phyloP scores from a whole-genome alignment of 1,284 basidiomycete genomes.

The Inonotus hispidus region DNA sequence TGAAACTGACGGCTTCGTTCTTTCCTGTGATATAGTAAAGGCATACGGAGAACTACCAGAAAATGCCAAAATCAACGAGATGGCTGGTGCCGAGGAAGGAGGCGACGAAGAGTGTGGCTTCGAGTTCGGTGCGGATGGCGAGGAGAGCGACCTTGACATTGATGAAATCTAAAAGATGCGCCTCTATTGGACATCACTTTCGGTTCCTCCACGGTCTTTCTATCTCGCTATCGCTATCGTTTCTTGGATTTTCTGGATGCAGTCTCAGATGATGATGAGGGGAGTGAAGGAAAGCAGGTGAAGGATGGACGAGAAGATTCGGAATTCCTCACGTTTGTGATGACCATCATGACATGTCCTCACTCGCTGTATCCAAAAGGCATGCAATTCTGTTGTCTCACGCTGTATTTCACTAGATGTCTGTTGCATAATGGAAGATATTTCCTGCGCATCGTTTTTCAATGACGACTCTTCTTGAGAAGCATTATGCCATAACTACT shows the following conservation, averaged over 20 bases:
- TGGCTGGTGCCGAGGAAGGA: constrained; percentile 87
- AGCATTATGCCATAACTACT: too few species aligned
- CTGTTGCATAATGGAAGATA: background rate
- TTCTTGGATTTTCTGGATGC: background rate
- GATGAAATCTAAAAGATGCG: constrained; percentile 56
- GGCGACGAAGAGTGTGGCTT: constrained; percentile 64
- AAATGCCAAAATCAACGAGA: constrained; percentile 99
- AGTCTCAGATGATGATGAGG: background rate
- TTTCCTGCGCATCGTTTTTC: too few species aligned
- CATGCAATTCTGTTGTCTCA: constrained; percentile 6
- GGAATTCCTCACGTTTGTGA: background rate
- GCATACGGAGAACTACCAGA: constrained; percentile 97
- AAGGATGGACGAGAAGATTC: background rate
- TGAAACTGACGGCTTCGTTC: background rate
- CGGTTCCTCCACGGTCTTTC: background rate
- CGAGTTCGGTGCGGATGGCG: constrained; percentile 79
- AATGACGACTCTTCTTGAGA: too few species aligned
- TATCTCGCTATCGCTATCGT: background rate
- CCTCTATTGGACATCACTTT: background rate
- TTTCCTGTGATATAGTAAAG: constrained; percentile 56
- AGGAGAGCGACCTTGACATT: constrained; percentile 47
- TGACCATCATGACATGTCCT: constrained; percentile 6
- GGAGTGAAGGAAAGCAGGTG: background rate
- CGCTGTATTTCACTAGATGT: constrained; percentile 15
- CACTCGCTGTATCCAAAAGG: constrained; percentile 13